phyloP scores from a whole-genome alignment of 176 grass and related monocot species.

The Hyparrhenia diplandra region DNA sequence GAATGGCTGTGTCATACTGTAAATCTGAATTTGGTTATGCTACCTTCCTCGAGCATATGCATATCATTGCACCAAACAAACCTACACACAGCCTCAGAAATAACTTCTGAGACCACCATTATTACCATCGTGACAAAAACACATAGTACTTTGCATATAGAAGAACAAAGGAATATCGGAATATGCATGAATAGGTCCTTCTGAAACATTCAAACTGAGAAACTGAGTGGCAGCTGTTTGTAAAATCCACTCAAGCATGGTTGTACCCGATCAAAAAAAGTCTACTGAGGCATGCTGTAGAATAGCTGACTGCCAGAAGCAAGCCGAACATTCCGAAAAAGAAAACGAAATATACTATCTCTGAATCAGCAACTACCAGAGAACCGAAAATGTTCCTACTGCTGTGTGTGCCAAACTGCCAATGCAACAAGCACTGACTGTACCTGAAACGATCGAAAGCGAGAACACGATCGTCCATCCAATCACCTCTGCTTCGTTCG shows the following conservation, averaged over 20 bases:
- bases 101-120: too few species aligned
- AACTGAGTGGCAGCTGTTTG: neutral
- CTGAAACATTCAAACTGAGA: neutral
- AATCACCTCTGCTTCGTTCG: conserved; percentile 29
- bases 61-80: neutral
- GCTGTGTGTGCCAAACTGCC: neutral
- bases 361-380: neutral
- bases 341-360: neutral
- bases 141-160: neutral
- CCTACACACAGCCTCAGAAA: neutral
- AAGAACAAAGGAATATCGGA: too few species aligned
- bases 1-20: neutral
- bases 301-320: neutral
- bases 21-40: neutral
- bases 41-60: neutral
- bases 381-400: neutral
- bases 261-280: too few species aligned
- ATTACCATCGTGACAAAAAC: too few species aligned
- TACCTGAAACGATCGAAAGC: neutral
- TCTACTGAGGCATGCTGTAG: neutral
- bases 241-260: neutral
- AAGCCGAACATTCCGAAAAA: neutral
- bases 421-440: neutral
- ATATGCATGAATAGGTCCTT: neutral
- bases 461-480: neutral